Evolutionary conservation across 495 filamentous ascomycete species (phyloP), one percentile per base, ranked within the genome.

Genomic region (Beverwykella pulmonaria): DNA sequence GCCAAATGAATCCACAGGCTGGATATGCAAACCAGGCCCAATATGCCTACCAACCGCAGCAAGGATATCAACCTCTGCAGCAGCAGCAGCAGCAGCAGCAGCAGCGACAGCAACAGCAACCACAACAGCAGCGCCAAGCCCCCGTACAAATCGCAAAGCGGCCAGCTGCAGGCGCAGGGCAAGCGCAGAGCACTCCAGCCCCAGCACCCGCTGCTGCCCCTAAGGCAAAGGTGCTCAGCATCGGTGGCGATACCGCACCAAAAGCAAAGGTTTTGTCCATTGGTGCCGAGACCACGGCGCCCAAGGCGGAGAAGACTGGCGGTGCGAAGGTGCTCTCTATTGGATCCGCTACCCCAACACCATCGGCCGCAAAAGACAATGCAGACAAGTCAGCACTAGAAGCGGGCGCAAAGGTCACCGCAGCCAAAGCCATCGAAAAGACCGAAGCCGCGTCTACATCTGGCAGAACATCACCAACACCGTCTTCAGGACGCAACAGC

Each of bases 391-490:
- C 85, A 15, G 86, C 85, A 39, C 81, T 85, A 1, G 86, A 82
- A 64, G 82, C 82, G 47, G 70, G 86, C 72, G 36, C 77, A 23
- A 96, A 96, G 76, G 86, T 90, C 17, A 83, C 90, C 10, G 92
- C 93, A 23, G 78, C 83, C 55, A 96, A 94, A 80, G 87, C 90
- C 0, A 89, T 95, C 34, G 87, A 93, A 32, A 92, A 92, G 78
- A 84, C 87, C 0, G 77, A 80, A 23, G 73, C 65, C 14, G 78
- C 80, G 26, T 74, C 75, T 14, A 74, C 82, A n/a, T 86, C 84
- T 65, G 91, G 90, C 53, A 90, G 84, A 61, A 84, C 88, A 8
- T 92, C 92, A 0, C 89, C 92, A 4, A 81, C 89, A 14, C 90
- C 90, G 4, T 88, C 89, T 2, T 44, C 39, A 44, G 92, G 91